These are phyloP conservation scores for Boletus subcaerulescens DNA, from an alignment of 768 basidiomycete species.

Conservation along the genomic window DNA sequence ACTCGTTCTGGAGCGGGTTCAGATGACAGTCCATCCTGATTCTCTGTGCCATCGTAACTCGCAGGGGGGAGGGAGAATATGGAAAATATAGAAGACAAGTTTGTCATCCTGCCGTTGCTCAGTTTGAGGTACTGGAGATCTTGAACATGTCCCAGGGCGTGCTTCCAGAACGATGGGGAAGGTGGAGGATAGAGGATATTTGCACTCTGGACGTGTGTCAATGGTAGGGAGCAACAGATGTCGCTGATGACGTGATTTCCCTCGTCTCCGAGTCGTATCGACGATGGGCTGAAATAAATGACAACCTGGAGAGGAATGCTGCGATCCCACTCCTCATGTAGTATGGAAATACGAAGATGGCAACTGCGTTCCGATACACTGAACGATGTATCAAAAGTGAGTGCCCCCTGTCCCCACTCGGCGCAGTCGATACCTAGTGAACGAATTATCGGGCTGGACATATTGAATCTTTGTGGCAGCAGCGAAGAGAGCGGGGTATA, in stretches of 20 bases:
- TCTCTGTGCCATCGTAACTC: too few species aligned
- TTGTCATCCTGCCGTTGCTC: background rate
- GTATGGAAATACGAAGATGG: too few species aligned
- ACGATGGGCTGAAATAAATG: background rate
- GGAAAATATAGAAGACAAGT: background rate
- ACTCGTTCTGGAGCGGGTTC: background rate
- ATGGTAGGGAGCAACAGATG: background rate
- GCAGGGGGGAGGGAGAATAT: background rate
- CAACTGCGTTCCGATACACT: background rate
- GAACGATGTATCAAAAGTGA: background rate
- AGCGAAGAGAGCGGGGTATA: too few species aligned
- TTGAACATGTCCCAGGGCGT: background rate
- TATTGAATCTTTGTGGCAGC: too few species aligned
- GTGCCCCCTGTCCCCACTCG: too few species aligned
- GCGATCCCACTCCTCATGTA: too few species aligned
- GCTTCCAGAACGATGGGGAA: background rate
- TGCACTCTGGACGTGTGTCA: background rate
- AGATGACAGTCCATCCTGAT: too few species aligned
- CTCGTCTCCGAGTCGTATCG: too few species aligned
- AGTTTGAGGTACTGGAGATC: constrained; percentile 1
- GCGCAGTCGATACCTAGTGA: background rate
- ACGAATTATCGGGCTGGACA: too few species aligned
- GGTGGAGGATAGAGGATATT: background rate
- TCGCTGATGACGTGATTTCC: background rate
- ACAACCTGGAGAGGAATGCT: background rate